Conservation (phyloP, 2,329 filamentous ascomycete species). For the Aspergillus puulaauensis region DNA sequence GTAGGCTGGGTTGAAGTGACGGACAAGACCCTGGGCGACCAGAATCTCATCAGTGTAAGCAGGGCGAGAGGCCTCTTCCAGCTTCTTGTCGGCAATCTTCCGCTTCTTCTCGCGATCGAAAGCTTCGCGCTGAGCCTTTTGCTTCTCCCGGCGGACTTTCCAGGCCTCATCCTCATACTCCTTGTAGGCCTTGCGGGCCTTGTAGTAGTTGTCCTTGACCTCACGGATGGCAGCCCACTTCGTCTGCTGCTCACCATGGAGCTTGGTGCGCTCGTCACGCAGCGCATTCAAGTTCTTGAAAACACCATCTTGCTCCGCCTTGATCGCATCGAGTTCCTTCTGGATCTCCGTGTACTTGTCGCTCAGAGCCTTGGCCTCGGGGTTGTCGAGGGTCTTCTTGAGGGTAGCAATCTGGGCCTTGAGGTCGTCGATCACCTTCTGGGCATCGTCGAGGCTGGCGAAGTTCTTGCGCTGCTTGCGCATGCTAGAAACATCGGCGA, state of each 20-base stretch:
- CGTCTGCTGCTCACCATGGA: constrained; percentile 81
- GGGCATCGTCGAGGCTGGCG: constrained; percentile 74
- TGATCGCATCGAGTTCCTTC: constrained; percentile 84
- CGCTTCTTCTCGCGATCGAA: constrained; percentile 50
- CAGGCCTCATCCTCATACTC: constrained; percentile 82
- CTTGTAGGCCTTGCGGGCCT: constrained; percentile 75
- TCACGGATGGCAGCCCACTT: constrained; percentile 80
- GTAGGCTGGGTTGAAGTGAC: constrained; percentile 85
- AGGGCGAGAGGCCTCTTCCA: constrained; percentile 60
- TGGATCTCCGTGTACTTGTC: constrained; percentile 84
- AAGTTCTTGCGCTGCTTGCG: constrained; percentile 92
- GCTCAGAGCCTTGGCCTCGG: constrained; percentile 82
- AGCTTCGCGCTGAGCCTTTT: constrained; percentile 71
- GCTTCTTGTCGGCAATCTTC: constrained; percentile 55
- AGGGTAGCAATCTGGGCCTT: constrained; percentile 86
- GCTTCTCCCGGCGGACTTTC: constrained; percentile 72
- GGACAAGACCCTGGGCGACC: constrained; percentile 80
- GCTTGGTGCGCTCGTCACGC: constrained; percentile 79
- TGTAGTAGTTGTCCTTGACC: constrained; percentile 86
- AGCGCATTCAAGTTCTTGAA: constrained; percentile 85
- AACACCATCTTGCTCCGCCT: constrained; percentile 85
- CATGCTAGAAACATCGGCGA: constrained; percentile 77
- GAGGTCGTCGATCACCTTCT: constrained; percentile 86
- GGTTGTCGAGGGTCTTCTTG: constrained; percentile 85
- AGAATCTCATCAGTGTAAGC: constrained; percentile 93